These are phyloP conservation scores for Phialocephala sp. DNA, from an alignment of 2,329 filamentous ascomycete genomes.

Conservation along the genomic window DNA sequence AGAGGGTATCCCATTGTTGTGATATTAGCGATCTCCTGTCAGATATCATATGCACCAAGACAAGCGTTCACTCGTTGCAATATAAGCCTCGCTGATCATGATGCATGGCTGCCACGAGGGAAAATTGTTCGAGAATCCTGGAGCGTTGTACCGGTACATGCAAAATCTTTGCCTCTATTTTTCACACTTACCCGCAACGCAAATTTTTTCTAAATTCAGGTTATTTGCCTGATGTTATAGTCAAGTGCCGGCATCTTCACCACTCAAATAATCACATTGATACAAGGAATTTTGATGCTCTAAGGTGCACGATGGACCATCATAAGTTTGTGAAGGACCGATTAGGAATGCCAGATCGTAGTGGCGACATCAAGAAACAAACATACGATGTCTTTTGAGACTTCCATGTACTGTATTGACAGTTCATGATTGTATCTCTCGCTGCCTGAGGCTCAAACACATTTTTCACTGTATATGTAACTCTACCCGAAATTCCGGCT, in stretches of 20 bases:
- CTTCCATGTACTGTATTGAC: too few species aligned
- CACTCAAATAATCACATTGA: neutral
- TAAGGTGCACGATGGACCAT: neutral
- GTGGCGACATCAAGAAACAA: neutral
- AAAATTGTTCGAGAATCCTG: neutral
- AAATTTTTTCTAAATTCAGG: neutral
- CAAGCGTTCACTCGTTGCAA: neutral
- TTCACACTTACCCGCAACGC: neutral
- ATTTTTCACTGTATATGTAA: neutral
- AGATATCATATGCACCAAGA: neutral
- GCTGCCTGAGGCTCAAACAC: neutral
- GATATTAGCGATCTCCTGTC: neutral
- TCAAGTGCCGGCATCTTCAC: neutral
- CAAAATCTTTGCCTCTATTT: neutral
- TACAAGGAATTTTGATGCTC: neutral
- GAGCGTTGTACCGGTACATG: neutral
- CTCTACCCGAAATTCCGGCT: slow-evolving; percentile 5
- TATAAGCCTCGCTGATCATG: neutral
- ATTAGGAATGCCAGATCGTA: neutral
- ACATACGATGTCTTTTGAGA: neutral
- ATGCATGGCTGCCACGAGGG: slow-evolving; percentile 4
- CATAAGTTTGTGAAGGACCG: neutral
- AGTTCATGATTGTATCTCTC: neutral
- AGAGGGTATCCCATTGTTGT: neutral
- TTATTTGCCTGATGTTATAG: neutral